These are phyloP conservation scores for Chrysosporium queenslandicum DNA, from an alignment of 2,329 filamentous ascomycete species.

Conservation along the genomic window DNA sequence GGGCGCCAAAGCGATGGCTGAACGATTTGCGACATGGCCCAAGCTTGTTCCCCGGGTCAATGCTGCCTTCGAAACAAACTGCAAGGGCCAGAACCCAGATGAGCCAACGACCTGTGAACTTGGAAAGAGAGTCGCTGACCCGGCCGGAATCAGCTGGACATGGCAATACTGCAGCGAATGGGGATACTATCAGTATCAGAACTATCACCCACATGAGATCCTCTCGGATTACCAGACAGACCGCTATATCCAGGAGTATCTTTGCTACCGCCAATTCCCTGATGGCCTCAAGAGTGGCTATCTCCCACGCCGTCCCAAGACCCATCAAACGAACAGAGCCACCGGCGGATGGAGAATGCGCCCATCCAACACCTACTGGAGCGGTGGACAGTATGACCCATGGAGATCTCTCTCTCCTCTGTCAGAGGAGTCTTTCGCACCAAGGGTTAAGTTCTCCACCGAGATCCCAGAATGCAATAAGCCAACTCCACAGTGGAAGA, in stretches of 20 bases:
- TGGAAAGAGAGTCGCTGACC: conserved; percentile 26
- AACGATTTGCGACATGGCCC: conserved; percentile 37
- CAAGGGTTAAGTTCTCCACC: conserved; percentile 31
- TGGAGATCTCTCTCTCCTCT: conserved; percentile 43
- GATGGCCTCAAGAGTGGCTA: conserved; percentile 30
- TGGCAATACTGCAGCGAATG: conserved; percentile 48
- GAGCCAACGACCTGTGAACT: conserved; percentile 31
- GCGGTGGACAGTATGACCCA: conserved; percentile 43
- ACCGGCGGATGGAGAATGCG: conserved; percentile 45
- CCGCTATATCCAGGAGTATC: conserved; percentile 34
- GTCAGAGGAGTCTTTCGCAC: conserved; percentile 34
- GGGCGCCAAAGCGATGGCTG: conserved; percentile 34
- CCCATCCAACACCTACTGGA: conserved; percentile 45
- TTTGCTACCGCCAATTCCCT: conserved; percentile 43
- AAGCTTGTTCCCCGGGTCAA: conserved; percentile 33
- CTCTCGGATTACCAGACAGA: conserved; percentile 41
- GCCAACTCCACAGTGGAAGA: conserved; percentile 25
- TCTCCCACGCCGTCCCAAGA: conserved; percentile 36
- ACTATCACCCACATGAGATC: conserved; percentile 36
- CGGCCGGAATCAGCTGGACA: conserved; percentile 37
- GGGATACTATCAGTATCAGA: conserved; percentile 43
- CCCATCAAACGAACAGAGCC: conserved; percentile 32
- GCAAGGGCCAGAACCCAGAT: conserved; percentile 24
- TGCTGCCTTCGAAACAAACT: conserved; percentile 33
- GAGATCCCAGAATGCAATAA: conserved; percentile 38